Percentiles rank a stretch among this genome's conserved stretches.
Evolutionary conservation across 2,329 filamentous ascomycete genomes (phyloP).

Genomic region (Blastomyces gilchristii): DNA sequence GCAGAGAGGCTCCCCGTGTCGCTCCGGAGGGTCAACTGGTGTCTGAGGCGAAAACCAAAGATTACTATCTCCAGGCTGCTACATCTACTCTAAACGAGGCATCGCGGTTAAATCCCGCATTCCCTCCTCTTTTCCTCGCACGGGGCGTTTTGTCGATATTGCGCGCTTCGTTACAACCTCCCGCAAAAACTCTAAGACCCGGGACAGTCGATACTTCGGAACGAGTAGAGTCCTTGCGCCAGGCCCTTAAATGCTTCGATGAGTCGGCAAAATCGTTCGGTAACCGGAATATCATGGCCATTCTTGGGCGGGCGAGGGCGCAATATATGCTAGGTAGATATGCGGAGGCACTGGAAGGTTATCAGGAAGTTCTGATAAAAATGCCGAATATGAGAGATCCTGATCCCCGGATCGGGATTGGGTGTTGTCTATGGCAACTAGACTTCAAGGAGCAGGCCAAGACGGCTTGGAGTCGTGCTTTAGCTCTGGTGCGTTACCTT

Average conservation of each 20-base stretch:
- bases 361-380: conserved; percentile 77
- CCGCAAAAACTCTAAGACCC: conserved; percentile 55
- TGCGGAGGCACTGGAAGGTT: conserved; percentile 68
- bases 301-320: conserved; percentile 79
- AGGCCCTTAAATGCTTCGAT: conserved; percentile 87
- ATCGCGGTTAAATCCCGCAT: conserved; percentile 84
- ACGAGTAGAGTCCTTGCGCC: conserved; percentile 65
- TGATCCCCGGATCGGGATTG: conserved; percentile 90
- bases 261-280: conserved; percentile 79
- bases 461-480: conserved; percentile 73
- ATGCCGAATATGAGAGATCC: conserved; percentile 84
- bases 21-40: conserved; percentile 53
- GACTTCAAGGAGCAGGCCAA: conserved; percentile 91
- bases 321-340: conserved; percentile 81
- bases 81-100: conserved; percentile 89
- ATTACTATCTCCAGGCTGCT: conserved; percentile 82
- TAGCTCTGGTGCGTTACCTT: conserved; percentile 56
- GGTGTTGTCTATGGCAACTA: conserved; percentile 93
- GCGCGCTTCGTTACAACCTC: conserved; percentile 71
- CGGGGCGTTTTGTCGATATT: conserved; percentile 82
- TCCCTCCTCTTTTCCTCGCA: conserved; percentile 81
- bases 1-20: conserved; percentile 64
- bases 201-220: conserved; percentile 58
- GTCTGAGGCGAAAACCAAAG: conserved; percentile 77
- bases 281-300: conserved; percentile 81